Base-by-base conservation (phyloP, 257 asterid genomes). In the Penstemon davidsonii region DNA sequence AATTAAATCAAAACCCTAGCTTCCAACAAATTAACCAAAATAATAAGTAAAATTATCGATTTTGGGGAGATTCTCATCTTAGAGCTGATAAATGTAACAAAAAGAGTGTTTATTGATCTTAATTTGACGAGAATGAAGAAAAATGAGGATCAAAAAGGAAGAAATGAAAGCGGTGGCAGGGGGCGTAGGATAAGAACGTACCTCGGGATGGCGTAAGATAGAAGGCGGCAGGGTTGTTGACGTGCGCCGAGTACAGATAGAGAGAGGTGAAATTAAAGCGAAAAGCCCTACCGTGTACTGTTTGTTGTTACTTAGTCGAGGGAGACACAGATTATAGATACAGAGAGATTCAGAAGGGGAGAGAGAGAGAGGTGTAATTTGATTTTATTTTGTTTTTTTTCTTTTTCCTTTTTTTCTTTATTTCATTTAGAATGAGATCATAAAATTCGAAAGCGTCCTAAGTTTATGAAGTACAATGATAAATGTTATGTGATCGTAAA, bases 241-340 rank as follows among this genome's bases (percentile, higher is more conserved):
- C 81, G 79, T 73, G 84, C 87, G 78, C 86, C 80, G 72, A 76
- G 75, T 61, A 52, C 69, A 69, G 74, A 25, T 2, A 25, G 2
- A 69, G 72, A 67, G 76, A 41, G 44, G 69, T n/a, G 75, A 60
- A 64, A 55, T 44, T 39, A 68, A 74, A 73, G 78, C 74, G 82
- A 75, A 75, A 75, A 85, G 81, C 88, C 90, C 88, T 79, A 83
- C 84, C 78, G 75, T 82, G 78, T 76, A 73, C 73, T 79, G 33
- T 25, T 25, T 25, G 33, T 25, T 25, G 33, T 25, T 25, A 25
- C 33, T 25, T 73, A 79, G 77, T 75, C 71, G 79, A 70, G 60
- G 76, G 78, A 36, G 72, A 60, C 63, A 70, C 56, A 69, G 78
- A 62, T 64, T 78, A 46, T 74, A 66, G 81, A 73, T 70, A 73